Conservation (phyloP, 176 grass and related monocot genomes). For the Tillandsia fasciculata region DNA sequence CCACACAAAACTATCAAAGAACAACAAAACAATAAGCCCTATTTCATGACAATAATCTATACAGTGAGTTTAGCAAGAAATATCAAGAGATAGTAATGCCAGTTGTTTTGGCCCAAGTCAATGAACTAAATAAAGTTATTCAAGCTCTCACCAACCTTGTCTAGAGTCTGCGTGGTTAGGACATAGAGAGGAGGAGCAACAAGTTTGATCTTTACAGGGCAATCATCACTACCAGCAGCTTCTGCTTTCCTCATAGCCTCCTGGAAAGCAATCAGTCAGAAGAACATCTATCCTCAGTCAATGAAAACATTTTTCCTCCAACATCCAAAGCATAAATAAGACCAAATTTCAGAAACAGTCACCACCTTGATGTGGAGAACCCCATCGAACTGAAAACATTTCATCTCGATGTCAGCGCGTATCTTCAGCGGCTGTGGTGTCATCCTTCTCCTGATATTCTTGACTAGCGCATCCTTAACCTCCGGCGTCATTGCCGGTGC, state of each 20-base stretch:
- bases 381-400: slow-evolving; percentile 86
- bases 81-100: neutral
- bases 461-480: slow-evolving; percentile 71
- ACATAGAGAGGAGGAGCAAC: slow-evolving; percentile 91
- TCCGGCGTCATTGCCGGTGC: slow-evolving; percentile 60
- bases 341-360: neutral
- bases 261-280: slow-evolving; percentile 16
- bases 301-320: neutral
- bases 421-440: slow-evolving; percentile 90
- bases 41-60: too few relatives aligned
- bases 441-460: slow-evolving; percentile 88
- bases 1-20: too few relatives aligned
- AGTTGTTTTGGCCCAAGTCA: neutral
- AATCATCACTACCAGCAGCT: slow-evolving; percentile 63
- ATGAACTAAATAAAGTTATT: neutral
- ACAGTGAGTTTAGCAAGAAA: too few relatives aligned
- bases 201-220: slow-evolving; percentile 84
- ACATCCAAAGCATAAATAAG: neutral
- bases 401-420: slow-evolving; percentile 84
- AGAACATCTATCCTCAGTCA: neutral
- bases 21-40: too few relatives aligned
- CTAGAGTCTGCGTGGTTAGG: slow-evolving; percentile 81
- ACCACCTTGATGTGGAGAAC: slow-evolving; percentile 89
- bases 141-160: slow-evolving; percentile 40
- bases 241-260: slow-evolving; percentile 87